Evolutionary conservation across 2,329 filamentous ascomycete genomes (phyloP), one percentile per base, ranked within the genome.

Genomic region (Onygenales sp.): DNA sequence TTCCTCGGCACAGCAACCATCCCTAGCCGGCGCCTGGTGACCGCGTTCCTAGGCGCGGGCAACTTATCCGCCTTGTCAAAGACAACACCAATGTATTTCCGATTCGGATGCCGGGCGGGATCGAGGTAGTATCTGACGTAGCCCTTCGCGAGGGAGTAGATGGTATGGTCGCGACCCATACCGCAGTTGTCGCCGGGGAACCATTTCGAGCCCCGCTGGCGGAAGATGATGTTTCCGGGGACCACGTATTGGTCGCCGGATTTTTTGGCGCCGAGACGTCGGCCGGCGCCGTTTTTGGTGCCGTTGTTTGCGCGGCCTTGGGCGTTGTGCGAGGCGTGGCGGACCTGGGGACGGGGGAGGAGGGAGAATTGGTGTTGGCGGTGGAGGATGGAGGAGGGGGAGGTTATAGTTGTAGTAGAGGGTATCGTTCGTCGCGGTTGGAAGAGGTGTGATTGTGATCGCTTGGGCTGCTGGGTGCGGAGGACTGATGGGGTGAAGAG

Each of bases 101-200:
- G 82, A 61, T 89, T 87, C 0, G 91, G 87, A 70, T 97, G 89
- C 55, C 77, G 80, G 34, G 79, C 71, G 0, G 91, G 90, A 67
- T 98, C 92, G 66, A 86, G 84, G 78, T 98, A 98, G 80, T 95
- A 98, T 63, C 93, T 90, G 56, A 98, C 93, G 71, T 94, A 98
- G 58, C 93, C 93, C 3, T 86, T 79, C 53, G 86, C 82, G 55
- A 84, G 85, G 51, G 93, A 84, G 71, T 88, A 95, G 67, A 98
- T 94, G 49, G 92, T 97, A 76, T 97, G 93, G 70, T 98, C 91
- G 56, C 93, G 86, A 49, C 93, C 93, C 77, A 97, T 92, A 63
- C 85, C 87, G 70, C 87, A 88, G 74, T 98, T 97, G 69, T 97
- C 93, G 64, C 93, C 93, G 1, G 93, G 86, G 69, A 86, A 92